Conservation (phyloP, 73 alveolate genomes). For the Effrenium voratum region DNA sequence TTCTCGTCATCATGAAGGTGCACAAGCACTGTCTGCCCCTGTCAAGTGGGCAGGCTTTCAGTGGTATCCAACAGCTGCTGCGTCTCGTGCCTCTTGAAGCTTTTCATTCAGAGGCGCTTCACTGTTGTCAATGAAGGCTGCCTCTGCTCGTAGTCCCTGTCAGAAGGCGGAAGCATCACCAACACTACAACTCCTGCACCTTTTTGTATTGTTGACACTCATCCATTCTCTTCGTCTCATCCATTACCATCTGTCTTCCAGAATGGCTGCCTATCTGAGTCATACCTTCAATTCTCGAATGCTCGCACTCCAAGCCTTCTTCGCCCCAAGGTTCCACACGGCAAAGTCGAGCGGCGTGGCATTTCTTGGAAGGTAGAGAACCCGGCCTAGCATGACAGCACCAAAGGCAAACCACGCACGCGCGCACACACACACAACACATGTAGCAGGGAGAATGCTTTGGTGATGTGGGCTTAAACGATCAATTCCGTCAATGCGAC, state of each 20-base stretch:
- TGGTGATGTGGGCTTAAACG: neutral
- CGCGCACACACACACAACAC: too few species aligned
- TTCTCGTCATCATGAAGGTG: slow-evolving; percentile 77
- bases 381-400: too few species aligned
- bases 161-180: neutral
- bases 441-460: too few species aligned
- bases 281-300: neutral
- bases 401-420: too few species aligned
- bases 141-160: slow-evolving; percentile 92
- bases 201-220: too few species aligned
- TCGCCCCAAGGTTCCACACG: slow-evolving; percentile 84
- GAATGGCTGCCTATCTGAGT: neutral
- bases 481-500: neutral
- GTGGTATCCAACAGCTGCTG: neutral
- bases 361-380: slow-evolving; percentile 54
- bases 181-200: neutral
- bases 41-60: neutral
- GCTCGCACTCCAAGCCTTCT: slow-evolving; percentile 32
- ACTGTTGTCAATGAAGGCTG: slow-evolving; percentile 69
- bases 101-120: slow-evolving; percentile 67
- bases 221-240: too few species aligned
- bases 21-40: slow-evolving; percentile 86
- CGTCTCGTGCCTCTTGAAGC: slow-evolving; percentile 51
- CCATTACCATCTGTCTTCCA: too few species aligned
- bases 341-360: slow-evolving; percentile 93